A percentile compares a stretch with the other conserved stretches of the same genome.
Evolutionary conservation across 176 grass and related monocot species (phyloP).

Genomic region (Oryza australiensis): DNA sequence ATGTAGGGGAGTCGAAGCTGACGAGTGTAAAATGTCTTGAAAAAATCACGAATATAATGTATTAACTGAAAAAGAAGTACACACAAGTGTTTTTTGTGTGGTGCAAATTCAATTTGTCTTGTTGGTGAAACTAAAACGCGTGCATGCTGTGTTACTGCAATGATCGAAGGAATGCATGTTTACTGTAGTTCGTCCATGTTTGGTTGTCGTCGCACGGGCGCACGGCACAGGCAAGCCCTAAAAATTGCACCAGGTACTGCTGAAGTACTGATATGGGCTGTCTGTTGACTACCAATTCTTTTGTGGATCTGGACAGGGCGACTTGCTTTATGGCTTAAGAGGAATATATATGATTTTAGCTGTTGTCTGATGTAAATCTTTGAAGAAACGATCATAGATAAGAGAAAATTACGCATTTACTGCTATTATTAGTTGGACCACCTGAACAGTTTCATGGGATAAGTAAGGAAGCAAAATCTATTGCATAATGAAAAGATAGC

Average conservation of each 20-base stretch:
- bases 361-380: background rate
- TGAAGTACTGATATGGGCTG: background rate
- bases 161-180: background rate
- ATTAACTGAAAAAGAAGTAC: background rate
- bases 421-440: background rate
- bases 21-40: slow-evolving; percentile 20
- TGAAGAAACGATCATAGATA: background rate
- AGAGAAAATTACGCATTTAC: background rate
- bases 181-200: background rate
- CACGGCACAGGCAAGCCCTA: background rate
- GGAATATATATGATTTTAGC: background rate
- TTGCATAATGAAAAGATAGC: background rate
- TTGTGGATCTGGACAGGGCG: background rate
- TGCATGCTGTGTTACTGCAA: background rate
- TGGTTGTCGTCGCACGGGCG: background rate
- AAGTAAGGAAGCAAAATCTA: background rate
- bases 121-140: background rate
- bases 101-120: background rate
- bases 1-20: background rate
- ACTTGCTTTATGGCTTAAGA: background rate
- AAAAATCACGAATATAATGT: slow-evolving; percentile 14
- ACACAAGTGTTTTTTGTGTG: slow-evolving; percentile 6
- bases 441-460: background rate
- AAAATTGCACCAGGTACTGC: background rate
- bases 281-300: background rate